Base-by-base conservation (phyloP, 192 early-diverging fungal genomes). In the Backusella luteola region DNA sequence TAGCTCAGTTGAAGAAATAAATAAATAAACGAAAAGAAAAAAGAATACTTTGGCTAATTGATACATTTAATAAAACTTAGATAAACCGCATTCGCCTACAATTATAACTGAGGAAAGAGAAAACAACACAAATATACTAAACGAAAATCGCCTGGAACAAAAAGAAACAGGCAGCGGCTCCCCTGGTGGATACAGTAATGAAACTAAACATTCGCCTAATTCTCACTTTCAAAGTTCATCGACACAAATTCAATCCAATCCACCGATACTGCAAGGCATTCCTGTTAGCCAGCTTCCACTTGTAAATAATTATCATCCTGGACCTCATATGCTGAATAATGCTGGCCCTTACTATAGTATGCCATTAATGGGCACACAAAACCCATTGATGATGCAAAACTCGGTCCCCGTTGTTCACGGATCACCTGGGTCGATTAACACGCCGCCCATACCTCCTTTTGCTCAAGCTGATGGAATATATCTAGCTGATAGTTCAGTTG, bases 401-500 rank as follows among this genome's bases (percentile, higher is more conserved):
- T 4, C 4, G 26, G 9, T 4, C 11, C 56, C 56, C 26, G 2
- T 63, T 29, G 23, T 14, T 26, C n/a, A 63, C 29, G 26, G 56
- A 29, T 12, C 23, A 32, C 9, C 21, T 26, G 42, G 19, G 0
- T 19, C 34, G 4, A 21, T 12, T 39, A 41, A 26, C 36, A 23
- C 21, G 5, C 23, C 70, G 11, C 8, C 23, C 49, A 8, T 42
- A 6, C 19, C 26, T 34, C n/a, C 1, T 34, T 42, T 19, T 6
- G 2, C 70, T 49, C 39, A 41, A 46, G 4, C 39, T 29, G 78
- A 79, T 36, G 44, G 74, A 34, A 44, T 19, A 15, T 79, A 79
- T 59, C 12, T 75, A 44, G 32, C 78, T 39, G 78, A 79, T 15
- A 79, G 78, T 68, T 79, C 78, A 15, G 23, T 79, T 34, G 69